A percentile compares a stretch with the other conserved stretches of the same genome.
Evolutionary conservation across 179 eudicot genomes (phyloP).

Genomic region (Heliamphora pulchella): DNA sequence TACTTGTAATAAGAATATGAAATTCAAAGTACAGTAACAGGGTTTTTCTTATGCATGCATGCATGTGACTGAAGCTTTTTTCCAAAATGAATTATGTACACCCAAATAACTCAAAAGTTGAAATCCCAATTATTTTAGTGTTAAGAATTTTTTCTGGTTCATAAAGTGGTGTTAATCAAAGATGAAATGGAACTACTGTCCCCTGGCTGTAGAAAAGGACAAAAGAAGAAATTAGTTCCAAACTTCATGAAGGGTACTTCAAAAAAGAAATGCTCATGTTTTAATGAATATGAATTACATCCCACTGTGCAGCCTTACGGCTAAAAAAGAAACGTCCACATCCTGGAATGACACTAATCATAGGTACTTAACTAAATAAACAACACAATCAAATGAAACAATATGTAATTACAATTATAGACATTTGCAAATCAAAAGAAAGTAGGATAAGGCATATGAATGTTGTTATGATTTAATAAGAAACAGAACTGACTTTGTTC

Average conservation of each 20-base stretch:
- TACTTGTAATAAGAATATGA: too few relatives aligned
- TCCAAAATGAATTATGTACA: too few relatives aligned
- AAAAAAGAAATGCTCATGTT: neutral
- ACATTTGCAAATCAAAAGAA: neutral
- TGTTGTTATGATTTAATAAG: neutral
- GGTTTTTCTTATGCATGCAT: too few relatives aligned
- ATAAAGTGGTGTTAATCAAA: neutral
- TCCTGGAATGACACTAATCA: neutral
- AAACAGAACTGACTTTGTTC: constrained; percentile 37
- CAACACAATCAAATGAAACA: neutral
- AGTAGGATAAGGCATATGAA: neutral
- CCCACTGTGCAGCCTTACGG: neutral
- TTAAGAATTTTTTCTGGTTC: neutral
- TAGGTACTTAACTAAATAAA: neutral
- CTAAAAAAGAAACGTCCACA: neutral
- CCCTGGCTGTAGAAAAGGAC: neutral
- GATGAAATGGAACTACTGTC: neutral
- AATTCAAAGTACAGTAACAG: too few relatives aligned
- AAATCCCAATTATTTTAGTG: too few relatives aligned
- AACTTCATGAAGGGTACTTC: neutral
- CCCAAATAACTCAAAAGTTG: too few relatives aligned
- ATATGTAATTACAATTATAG: neutral
- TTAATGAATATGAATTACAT: neutral
- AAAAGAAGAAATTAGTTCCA: neutral
- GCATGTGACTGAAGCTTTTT: too few relatives aligned